Base-by-base conservation (phyloP, 805 yeast genomes). In the Blastobotrys peoriensis region DNA sequence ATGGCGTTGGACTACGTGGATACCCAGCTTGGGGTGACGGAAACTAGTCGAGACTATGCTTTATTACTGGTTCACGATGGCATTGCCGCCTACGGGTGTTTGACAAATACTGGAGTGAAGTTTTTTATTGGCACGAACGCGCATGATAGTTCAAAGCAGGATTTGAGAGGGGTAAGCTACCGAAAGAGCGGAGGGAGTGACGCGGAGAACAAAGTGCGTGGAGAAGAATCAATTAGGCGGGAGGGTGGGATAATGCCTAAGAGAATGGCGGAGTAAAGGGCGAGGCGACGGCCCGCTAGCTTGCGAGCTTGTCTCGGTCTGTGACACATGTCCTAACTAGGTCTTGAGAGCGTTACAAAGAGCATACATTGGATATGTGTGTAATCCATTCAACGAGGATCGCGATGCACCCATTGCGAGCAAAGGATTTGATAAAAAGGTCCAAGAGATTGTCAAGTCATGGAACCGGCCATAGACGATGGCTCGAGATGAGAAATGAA, bases 1-100 rank as follows among this genome's bases (percentile, higher is more conserved):
- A 64, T 64, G 67, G 57, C 68, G 3, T 52, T 64, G 27, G 68
- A 64, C 50, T 64, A 58, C 48, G 43, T 62, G 21, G 46, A 51
- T 40, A 44, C 57, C n/a, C 57, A 56, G 42, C 38, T 49, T 33
- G 46, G 41, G 37, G 48, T 39, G 30, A 43, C 53, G 13, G 52
- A 43, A 16, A 50, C 34, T 19, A 45, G 50, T 10, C 42, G 35
- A 44, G 62, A 33, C 36, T 54, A 37, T 40, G 47, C 56, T 3
- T 40, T 61, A 33, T 50, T 63, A 28, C 43, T 64, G 20, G 58
- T 61, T 2, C 67, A 63, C 40, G 65, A 63, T 25, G 66, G 66
- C 5, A 52, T 62, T 4, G 66, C 67, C 1, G 67, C 64, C 2
- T 64, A 64, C 36, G 67, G 66, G 4, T 42, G 56, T 30, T 49